Evolutionary conservation across 2,329 filamentous ascomycete species (phyloP).

Genomic region (Trichoderma atroviride): DNA sequence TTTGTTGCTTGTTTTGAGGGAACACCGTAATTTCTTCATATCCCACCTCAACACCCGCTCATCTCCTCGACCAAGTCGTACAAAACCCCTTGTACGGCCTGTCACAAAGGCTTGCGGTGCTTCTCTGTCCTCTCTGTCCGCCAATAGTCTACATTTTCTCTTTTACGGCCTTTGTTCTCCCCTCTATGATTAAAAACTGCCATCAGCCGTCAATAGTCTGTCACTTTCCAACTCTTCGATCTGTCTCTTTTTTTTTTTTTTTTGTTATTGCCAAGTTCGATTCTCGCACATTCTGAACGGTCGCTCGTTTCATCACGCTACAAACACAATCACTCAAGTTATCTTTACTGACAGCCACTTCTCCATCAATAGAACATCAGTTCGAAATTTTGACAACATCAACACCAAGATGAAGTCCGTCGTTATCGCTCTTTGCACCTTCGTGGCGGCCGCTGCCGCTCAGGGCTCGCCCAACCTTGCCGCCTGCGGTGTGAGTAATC

Average conservation of each 20-base stretch:
- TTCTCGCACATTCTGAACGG: neutral
- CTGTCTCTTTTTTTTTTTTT: neutral
- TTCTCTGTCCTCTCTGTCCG: slow-evolving; percentile 15
- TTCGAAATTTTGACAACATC: slow-evolving; percentile 26
- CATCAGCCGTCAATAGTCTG: neutral
- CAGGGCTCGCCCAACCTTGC: slow-evolving; percentile 49
- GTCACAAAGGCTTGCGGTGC: slow-evolving; percentile 36
- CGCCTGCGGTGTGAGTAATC: slow-evolving; percentile 55
- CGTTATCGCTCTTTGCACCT: slow-evolving; percentile 47
- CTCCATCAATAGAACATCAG: slow-evolving; percentile 24
- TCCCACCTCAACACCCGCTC: slow-evolving; percentile 29
- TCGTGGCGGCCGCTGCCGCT: slow-evolving; percentile 46
- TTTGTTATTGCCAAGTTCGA: neutral
- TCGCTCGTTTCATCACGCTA: neutral
- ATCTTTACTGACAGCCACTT: neutral
- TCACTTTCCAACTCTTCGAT: neutral
- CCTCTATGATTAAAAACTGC: slow-evolving; percentile 11
- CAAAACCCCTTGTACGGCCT: slow-evolving; percentile 35
- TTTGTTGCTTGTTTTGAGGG: slow-evolving; percentile 19
- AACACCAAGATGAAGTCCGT: slow-evolving; percentile 55
- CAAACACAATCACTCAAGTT: neutral
- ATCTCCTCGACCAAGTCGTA: slow-evolving; percentile 30
- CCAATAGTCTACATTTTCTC: slow-evolving; percentile 27
- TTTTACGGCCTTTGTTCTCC: slow-evolving; percentile 24
- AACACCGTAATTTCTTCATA: slow-evolving; percentile 25